Base-by-base conservation (phyloP, 345 rosid genomes). In the Gossypium raimondii region DNA sequence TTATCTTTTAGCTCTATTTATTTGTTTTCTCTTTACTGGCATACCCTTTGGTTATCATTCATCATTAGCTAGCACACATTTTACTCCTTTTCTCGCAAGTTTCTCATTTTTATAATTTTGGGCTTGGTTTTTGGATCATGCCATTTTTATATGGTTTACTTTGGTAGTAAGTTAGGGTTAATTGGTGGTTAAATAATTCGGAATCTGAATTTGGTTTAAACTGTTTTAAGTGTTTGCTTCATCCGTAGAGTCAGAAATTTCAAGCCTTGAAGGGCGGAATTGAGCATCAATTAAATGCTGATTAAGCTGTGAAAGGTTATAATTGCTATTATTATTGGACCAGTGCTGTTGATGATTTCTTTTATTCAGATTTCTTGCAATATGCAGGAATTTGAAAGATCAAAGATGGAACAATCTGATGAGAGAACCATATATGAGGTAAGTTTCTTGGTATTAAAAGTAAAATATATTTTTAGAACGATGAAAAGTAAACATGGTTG, bases 341-440 rank as follows among this genome's bases (percentile, higher is more conserved):
- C 47, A 7, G 47, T 27, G 10, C 16, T 44, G 13, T 60, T 56
- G n/a, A 48, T 60, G 27, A 50, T 53, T 76, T 70, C 20, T 20
- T 51, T 71, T 62, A 34, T 66, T 75, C 52, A 66, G 25, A 13
- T 66, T 38, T 67, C 13, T 52, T 67, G 44, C 74, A 48, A 20
- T 53, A 34, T 41, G 43, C 79, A 91, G 98, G 92, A 86, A n/a
- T 51, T 88, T 84, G 93, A 89, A 53, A 84, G 86, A 74, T 74
- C 87, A 24, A 92, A 89, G 78, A 75, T 87, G 73, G 88, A 87
- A 13, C 95, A 84, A 45, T 79, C 87, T 2, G 93, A 87, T 81
- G 96, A 94, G 88, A 87, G 92, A 79, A 92, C 92, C 11, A 88
- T 91, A 58, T 89, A 87, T 61, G 98, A 89, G 92, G 98, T 94